Percentiles rank a stretch among this genome's conserved stretches.
Conservation (phyloP, 2,329 filamentous ascomycete genomes). For the Cordyceps cateniannulata region DNA sequence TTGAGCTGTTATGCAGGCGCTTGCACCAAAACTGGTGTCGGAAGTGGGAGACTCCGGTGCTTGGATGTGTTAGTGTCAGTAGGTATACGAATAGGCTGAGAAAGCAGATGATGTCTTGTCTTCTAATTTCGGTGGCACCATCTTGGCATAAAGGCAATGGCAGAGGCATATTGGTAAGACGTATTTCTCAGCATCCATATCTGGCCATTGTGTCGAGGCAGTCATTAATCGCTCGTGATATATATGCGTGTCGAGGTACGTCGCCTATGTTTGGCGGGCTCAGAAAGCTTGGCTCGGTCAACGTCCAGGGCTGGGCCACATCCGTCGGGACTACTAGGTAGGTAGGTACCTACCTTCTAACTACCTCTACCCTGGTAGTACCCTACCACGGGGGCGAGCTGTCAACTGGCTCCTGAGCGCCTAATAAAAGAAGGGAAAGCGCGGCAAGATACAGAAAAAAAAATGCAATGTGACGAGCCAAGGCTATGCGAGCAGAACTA, state of each 20-base stretch:
- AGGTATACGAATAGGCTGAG: too few relatives aligned
- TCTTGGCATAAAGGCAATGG: background rate
- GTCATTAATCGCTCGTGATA: background rate
- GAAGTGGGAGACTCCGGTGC: slow-evolving; percentile 1
- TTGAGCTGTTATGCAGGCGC: background rate
- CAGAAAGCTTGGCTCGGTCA: background rate
- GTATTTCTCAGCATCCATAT: background rate
- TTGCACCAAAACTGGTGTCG: background rate
- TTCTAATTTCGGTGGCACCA: background rate
- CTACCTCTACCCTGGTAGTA: too few relatives aligned
- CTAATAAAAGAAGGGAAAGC: background rate
- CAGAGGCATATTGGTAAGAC: background rate
- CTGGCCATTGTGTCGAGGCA: background rate
- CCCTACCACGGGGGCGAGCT: too few relatives aligned
- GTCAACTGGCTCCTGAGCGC: background rate
- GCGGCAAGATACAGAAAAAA: background rate
- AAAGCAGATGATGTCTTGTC: background rate
- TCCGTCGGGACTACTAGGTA: background rate
- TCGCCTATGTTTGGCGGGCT: background rate
- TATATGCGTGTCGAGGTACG: background rate
- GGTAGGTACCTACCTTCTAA: too few relatives aligned
- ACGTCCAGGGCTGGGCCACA: background rate
- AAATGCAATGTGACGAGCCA: background rate
- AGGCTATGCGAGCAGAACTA: background rate
- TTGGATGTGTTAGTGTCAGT: background rate